Conservation (phyloP, 257 asterid species). For the Verbascum thapsus region DNA sequence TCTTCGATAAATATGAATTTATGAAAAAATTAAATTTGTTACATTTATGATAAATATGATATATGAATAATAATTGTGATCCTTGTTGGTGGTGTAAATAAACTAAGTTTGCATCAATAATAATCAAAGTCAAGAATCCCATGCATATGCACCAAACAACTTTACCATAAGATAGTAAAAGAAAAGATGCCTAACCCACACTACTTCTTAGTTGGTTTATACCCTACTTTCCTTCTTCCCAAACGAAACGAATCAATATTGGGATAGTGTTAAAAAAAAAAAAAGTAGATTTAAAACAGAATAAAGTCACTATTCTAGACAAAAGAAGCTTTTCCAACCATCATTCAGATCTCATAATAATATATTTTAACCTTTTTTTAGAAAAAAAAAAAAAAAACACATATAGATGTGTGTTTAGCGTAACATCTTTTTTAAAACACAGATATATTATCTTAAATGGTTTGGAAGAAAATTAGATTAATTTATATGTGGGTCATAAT, state of each 20-base stretch:
- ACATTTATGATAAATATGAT: too few species aligned
- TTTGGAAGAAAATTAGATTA: too few species aligned
- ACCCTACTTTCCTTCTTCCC: conserved; percentile 56
- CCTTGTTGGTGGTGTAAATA: not conserved
- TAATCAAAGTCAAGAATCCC: conserved; percentile 28
- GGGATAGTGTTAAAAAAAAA: conserved; percentile 4
- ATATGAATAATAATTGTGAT: not conserved
- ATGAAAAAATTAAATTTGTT: too few species aligned
- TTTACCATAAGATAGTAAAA: conserved; percentile 20
- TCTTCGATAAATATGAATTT: too few species aligned
- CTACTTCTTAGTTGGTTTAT: conserved; percentile 55
- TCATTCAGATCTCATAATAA: conserved; percentile 21
- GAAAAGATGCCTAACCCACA: conserved; percentile 47
- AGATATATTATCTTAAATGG: too few species aligned
- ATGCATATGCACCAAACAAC: conserved; percentile 35
- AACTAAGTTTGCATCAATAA: not conserved
- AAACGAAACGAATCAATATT: conserved; percentile 45
- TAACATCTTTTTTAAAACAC: too few species aligned
- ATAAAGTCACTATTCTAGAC: conserved; percentile 47
- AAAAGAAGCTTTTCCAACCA: conserved; percentile 45
- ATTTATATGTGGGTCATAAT: too few species aligned
- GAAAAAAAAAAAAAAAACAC: too few species aligned
- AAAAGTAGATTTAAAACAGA: conserved; percentile 45
- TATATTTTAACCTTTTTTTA: not conserved
- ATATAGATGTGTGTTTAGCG: too few species aligned